Evolutionary conservation across 1,284 basidiomycete genomes (phyloP), one percentile per base, ranked within the genome.

Genomic region (Fistulinella staudtii): DNA sequence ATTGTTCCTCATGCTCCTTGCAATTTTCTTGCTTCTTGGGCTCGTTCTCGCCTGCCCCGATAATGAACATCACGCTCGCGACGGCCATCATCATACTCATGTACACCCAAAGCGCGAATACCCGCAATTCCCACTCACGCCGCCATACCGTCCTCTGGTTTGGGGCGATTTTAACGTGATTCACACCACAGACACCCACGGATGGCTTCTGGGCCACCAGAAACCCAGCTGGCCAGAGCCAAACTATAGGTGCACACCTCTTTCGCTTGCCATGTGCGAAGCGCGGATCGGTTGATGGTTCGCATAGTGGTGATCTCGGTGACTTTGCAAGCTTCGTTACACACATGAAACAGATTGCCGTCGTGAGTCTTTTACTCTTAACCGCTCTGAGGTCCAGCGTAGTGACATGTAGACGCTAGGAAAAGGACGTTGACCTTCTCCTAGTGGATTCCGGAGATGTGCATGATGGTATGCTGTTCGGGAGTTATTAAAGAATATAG

Each of bases 161-260:
- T 90, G 86, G 85, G 79, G 83, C 24, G 83, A 90, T 55, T 68
- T 91, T 58, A 89, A 90, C 55, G 63, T 63, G 30, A 55, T 91
- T 39, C 85, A 89, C 59, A 89, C 88, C 17, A 91, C 89, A 0
- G 89, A 91, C 60, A 82, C 77, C 35, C 89, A 91, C 64, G 88
- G 86, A 21, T 88, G 85, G 85, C 67, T 88, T 5, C 72, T 86
- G 20, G 85, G 86, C 4, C 85, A 89, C 65, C 81, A 84, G 53
- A 82, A 87, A 54, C 17, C 65, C 1, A 77, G 74, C 5, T 78
- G 76, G 56, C 85, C 85, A 0, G 86, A 89, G 53, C 86, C 86
- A 1, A 84, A 88, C 56, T 87, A 84, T 61, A 83, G 79, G 78
- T 75, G 42, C n/a, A n/a, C n/a, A 45, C 66, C 52, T 15, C 27